Evolutionary conservation across 176 grass and related monocot species (phyloP).

Genomic region (Saccharum officinarum): DNA sequence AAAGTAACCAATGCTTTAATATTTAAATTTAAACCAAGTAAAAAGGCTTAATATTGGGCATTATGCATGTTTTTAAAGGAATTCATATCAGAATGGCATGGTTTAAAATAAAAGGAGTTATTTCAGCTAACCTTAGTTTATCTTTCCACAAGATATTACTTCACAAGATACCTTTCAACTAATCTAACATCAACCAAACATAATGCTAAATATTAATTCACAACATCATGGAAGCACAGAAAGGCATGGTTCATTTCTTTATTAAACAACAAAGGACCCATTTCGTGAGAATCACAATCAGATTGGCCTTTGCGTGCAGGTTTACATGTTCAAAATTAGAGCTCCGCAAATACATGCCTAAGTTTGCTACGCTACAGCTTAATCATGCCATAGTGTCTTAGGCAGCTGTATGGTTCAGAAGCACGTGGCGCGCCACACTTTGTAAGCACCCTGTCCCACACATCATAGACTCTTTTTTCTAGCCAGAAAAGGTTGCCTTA

Average conservation of each 20-base stretch:
- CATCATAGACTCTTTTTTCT: no score
- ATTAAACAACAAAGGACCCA: background rate
- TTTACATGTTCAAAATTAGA: background rate
- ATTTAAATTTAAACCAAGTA: background rate
- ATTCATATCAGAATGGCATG: background rate
- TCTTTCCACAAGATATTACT: background rate
- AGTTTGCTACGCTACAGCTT: background rate
- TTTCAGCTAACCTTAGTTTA: background rate
- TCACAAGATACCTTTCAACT: background rate
- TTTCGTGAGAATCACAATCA: background rate
- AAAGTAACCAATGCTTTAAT: background rate
- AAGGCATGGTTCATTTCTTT: background rate
- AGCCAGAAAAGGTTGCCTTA: background rate
- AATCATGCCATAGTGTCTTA: background rate
- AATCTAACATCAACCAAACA: background rate
- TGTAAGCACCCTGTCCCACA: background rate
- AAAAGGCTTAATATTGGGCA: background rate
- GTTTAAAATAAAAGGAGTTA: background rate
- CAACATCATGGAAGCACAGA: background rate
- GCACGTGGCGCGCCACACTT: background rate
- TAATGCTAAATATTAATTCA: slow-evolving; percentile 8
- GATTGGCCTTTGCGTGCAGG: background rate
- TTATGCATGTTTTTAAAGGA: background rate
- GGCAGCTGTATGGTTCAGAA: background rate
- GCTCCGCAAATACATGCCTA: background rate